phyloP scores from a whole-genome alignment of 2,329 filamentous ascomycete genomes.

The Diaporthe eres region DNA sequence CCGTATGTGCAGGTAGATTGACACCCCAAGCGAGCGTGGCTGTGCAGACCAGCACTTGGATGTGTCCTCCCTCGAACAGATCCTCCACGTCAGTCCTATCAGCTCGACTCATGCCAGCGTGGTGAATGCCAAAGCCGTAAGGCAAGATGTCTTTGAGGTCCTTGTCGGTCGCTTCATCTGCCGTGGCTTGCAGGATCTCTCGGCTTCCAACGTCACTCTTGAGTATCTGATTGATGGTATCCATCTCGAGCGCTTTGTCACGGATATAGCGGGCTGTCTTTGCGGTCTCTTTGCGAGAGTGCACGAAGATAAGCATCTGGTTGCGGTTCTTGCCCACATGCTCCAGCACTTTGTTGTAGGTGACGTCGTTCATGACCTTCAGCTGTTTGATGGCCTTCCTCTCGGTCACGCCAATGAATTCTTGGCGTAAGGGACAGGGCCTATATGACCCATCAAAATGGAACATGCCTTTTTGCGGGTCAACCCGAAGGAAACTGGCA shows the following conservation, averaged over 20 bases:
- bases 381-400: slow-evolving; percentile 99
- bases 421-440: slow-evolving; percentile 94
- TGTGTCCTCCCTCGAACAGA: slow-evolving; percentile 89
- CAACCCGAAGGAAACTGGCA: slow-evolving; percentile 92
- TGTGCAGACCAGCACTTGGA: slow-evolving; percentile 96
- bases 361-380: slow-evolving; percentile 99
- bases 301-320: slow-evolving; percentile 99
- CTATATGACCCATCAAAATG: slow-evolving; percentile 96
- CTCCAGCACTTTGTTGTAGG: slow-evolving; percentile 96
- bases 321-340: slow-evolving; percentile 94
- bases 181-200: slow-evolving; percentile 88
- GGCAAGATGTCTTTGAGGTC: slow-evolving; percentile 95
- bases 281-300: slow-evolving; percentile 97
- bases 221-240: slow-evolving; percentile 96
- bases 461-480: slow-evolving; percentile 87
- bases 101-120: slow-evolving; percentile 96
- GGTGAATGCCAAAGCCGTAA: slow-evolving; percentile 98
- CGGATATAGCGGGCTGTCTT: slow-evolving; percentile 97
- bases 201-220: slow-evolving; percentile 92
- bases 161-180: slow-evolving; percentile 84
- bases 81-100: slow-evolving; percentile 97
- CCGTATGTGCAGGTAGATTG: slow-evolving; percentile 96
- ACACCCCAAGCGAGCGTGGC: slow-evolving; percentile 99
- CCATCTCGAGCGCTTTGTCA: slow-evolving; percentile 96
- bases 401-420: slow-evolving; percentile 97